These are phyloP conservation scores for Penicillium sp. DNA, from an alignment of 2,329 filamentous ascomycete genomes.

Conservation along the genomic window DNA sequence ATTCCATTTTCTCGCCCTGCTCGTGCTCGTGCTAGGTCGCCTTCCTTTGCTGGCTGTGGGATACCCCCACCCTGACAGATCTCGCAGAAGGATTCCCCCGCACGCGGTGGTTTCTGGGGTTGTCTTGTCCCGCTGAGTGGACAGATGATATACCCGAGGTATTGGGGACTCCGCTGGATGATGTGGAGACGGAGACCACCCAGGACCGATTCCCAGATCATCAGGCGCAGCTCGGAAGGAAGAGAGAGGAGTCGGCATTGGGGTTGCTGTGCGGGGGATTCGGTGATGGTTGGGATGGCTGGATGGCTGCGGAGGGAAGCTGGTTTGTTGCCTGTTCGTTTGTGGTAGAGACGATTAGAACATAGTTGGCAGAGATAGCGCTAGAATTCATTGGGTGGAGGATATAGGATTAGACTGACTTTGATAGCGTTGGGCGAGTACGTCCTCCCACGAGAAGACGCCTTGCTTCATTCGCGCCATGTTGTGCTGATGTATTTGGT, in stretches of 20 bases:
- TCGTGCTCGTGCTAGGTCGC: conserved; percentile 4
- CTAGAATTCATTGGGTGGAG: neutral
- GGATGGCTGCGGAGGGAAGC: conserved; percentile 21
- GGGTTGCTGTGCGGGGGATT: conserved; percentile 14
- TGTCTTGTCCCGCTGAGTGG: conserved; percentile 14
- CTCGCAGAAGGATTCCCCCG: conserved; percentile 28
- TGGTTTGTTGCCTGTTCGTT: conserved; percentile 39
- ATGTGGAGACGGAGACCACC: conserved; percentile 40
- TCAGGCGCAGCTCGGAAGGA: conserved; percentile 40
- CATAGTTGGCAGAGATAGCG: neutral
- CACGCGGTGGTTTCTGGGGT: neutral
- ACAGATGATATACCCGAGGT: conserved; percentile 40
- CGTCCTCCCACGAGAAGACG: conserved; percentile 47
- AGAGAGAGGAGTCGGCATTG: conserved; percentile 36
- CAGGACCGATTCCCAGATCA: conserved; percentile 42
- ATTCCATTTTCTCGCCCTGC: neutral
- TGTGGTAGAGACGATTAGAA: neutral
- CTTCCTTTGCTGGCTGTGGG: conserved; percentile 32
- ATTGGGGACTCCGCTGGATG: conserved; percentile 36
- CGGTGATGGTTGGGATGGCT: conserved; percentile 3
- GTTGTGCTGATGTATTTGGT: neutral
- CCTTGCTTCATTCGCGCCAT: conserved; percentile 43
- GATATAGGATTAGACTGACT: conserved; percentile 30
- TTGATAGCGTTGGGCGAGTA: conserved; percentile 44
- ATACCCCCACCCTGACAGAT: conserved; percentile 37